Conservation (phyloP, 805 yeast species). For the Saccharomycopsis olivae region DNA sequence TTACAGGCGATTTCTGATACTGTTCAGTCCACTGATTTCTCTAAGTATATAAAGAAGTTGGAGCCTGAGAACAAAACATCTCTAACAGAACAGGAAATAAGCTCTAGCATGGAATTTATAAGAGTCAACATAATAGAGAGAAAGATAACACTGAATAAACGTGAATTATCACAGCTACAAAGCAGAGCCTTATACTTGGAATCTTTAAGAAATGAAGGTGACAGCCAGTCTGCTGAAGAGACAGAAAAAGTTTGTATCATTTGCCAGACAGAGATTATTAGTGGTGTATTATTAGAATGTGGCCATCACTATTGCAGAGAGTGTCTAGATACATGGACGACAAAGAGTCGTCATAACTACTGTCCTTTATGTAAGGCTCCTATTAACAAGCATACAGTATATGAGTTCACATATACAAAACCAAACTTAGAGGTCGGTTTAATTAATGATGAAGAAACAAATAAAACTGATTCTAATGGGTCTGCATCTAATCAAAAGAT, state of each 20-base stretch:
- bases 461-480: slow-evolving; percentile 10
- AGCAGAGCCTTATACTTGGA: slow-evolving; percentile 40
- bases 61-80: not conserved
- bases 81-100: too few relatives aligned
- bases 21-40: slow-evolving; percentile 41
- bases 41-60: slow-evolving; percentile 20
- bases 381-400: slow-evolving; percentile 42
- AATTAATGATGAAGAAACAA: slow-evolving; percentile 23
- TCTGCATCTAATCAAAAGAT: slow-evolving; percentile 8
- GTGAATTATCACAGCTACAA: slow-evolving; percentile 23
- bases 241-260: slow-evolving; percentile 57
- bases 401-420: slow-evolving; percentile 55
- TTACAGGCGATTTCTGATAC: slow-evolving; percentile 81
- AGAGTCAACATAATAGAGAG: slow-evolving; percentile 9
- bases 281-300: slow-evolving; percentile 79
- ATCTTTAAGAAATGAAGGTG: slow-evolving; percentile 27
- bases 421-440: slow-evolving; percentile 40
- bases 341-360: slow-evolving; percentile 27
- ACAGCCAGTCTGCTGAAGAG: slow-evolving; percentile 23
- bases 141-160: slow-evolving; percentile 19
- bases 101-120: too few relatives aligned
- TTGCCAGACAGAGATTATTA: slow-evolving; percentile 57
- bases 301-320: slow-evolving; percentile 86
- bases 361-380: slow-evolving; percentile 79
- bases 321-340: slow-evolving; percentile 71